Evolutionary conservation across 768 basidiomycete genomes (phyloP).

Genomic region (Lentinus tigrinus): DNA sequence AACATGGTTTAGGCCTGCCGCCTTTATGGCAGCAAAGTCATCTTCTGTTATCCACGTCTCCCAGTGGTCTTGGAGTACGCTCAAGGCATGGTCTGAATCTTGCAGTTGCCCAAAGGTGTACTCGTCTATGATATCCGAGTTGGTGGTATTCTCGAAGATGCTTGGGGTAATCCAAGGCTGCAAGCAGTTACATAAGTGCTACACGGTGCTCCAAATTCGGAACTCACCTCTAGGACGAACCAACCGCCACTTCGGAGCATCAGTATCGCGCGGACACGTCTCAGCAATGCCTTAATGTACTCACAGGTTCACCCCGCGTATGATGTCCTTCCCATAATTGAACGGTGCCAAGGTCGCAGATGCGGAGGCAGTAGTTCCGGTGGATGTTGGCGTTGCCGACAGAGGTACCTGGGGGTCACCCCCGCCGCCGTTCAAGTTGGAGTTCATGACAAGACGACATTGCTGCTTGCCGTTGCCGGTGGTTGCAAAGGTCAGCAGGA

Average conservation of each 20-base stretch:
- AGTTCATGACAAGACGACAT: conserved; percentile 4
- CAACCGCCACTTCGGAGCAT: conserved; percentile 49
- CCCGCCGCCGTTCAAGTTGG: not conserved
- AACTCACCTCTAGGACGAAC: conserved; percentile 57
- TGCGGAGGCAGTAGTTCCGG: not conserved
- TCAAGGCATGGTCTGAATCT: conserved; percentile 40
- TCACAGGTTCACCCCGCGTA: conserved; percentile 64
- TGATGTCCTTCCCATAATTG: conserved; percentile 42
- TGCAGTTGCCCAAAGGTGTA: conserved; percentile 58
- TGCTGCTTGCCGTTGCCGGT: not conserved
- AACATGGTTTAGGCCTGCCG: conserved; percentile 71
- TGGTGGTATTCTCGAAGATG: conserved; percentile 62
- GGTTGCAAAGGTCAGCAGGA: not conserved
- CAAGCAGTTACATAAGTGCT: not conserved
- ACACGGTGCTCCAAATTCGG: not conserved
- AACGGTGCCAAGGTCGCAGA: conserved; percentile 32
- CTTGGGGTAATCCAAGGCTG: conserved; percentile 82
- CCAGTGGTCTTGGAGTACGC: conserved; percentile 55
- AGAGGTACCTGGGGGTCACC: conserved; percentile 3
- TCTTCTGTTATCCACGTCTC: conserved; percentile 67
- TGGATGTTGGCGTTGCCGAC: conserved; percentile 1
- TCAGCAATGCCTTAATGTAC: conserved; percentile 27
- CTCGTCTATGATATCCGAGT: conserved; percentile 57
- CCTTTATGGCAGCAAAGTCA: conserved; percentile 63
- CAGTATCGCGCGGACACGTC: not conserved